Conservation (phyloP, 129 eudicot genomes). For the Centella asiatica region DNA sequence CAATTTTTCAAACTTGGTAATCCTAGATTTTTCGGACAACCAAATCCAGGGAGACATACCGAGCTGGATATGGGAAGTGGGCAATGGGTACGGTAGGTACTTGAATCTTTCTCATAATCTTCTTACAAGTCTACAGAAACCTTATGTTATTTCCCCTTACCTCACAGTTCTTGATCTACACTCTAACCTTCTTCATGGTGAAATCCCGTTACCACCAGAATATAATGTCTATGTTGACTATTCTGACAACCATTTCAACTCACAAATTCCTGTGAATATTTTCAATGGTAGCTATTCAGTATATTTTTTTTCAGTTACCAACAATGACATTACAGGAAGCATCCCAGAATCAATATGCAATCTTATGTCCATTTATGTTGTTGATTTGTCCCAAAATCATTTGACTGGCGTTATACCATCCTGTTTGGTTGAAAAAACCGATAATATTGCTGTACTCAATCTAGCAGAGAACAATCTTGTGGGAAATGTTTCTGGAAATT, state of each 20-base stretch:
- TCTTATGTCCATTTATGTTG: slow-evolving; percentile 19
- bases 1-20: slow-evolving; percentile 16
- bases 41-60: slow-evolving; percentile 31
- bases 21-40: slow-evolving; percentile 35
- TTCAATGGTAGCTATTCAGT: slow-evolving; percentile 1
- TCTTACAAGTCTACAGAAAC: slow-evolving; percentile 25
- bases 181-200: slow-evolving; percentile 38
- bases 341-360: slow-evolving; percentile 44
- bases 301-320: slow-evolving; percentile 30
- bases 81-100: neutral
- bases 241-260: slow-evolving; percentile 34
- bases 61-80: slow-evolving; percentile 17
- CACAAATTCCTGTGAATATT: slow-evolving; percentile 19
- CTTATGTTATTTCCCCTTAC: slow-evolving; percentile 1
- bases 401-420: slow-evolving; percentile 32
- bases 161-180: slow-evolving; percentile 34
- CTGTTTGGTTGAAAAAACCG: slow-evolving; percentile 22
- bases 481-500: slow-evolving; percentile 21
- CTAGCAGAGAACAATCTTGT: slow-evolving; percentile 22
- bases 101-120: slow-evolving; percentile 50
- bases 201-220: slow-evolving; percentile 29
- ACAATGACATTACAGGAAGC: slow-evolving; percentile 25
- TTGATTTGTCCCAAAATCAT: slow-evolving; percentile 11
- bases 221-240: slow-evolving; percentile 26
- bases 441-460: neutral